Evolutionary conservation across 2,329 filamentous ascomycete genomes (phyloP).

Genomic region (Trichoderma sp.): DNA sequence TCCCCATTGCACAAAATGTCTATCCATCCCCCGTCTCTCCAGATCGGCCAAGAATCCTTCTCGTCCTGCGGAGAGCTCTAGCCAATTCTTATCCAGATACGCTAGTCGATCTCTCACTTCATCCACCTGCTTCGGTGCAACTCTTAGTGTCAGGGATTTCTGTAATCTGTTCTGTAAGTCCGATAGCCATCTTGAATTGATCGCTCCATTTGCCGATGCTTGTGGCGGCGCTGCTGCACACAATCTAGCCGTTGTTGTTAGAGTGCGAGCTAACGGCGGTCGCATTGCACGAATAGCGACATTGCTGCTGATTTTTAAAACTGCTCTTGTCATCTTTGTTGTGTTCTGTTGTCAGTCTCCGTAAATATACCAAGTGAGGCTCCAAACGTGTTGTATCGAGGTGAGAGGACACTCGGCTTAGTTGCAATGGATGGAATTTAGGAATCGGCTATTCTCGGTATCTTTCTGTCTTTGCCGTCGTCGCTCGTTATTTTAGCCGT

Average conservation of each 20-base stretch:
- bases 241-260: background rate
- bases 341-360: too few species aligned
- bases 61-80: conserved; percentile 66
- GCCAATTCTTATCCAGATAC: conserved; percentile 54
- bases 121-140: background rate
- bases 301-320: background rate
- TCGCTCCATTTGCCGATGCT: background rate
- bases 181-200: conserved; percentile 29
- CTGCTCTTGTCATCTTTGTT: background rate
- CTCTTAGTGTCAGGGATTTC: conserved; percentile 9
- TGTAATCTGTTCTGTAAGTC: conserved; percentile 27
- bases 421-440: background rate
- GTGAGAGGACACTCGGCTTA: background rate
- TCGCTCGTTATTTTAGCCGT: background rate
- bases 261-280: background rate
- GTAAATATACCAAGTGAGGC: background rate
- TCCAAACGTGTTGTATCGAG: background rate
- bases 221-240: background rate
- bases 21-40: conserved; percentile 58
- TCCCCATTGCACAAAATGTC: conserved; percentile 73
- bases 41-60: conserved; percentile 68
- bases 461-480: background rate
- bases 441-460: conserved; percentile 15
- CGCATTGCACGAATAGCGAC: background rate
- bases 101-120: conserved; percentile 21